A percentile compares a stretch with the other conserved stretches of the same genome.
Evolutionary conservation across 192 early-diverging fungal species (phyloP).

Genomic region (Dimargaris cristalligena): DNA sequence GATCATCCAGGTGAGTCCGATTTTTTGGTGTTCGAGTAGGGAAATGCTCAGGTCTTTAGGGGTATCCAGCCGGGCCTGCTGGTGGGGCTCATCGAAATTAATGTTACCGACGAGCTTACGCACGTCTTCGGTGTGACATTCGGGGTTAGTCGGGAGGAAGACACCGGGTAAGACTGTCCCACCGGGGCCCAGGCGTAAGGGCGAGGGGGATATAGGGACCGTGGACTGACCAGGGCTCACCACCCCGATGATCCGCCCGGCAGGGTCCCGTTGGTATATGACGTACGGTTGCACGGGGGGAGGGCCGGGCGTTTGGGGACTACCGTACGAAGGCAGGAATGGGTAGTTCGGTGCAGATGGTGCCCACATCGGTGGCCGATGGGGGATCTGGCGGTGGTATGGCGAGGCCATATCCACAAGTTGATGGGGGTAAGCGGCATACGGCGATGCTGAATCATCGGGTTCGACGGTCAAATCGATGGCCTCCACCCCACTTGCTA

Average conservation of each 20-base stretch:
- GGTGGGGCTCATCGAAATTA: not conserved
- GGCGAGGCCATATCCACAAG: not conserved
- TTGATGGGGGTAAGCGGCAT: not conserved
- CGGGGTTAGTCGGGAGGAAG: not conserved
- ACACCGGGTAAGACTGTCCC: not conserved
- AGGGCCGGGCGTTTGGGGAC: not conserved
- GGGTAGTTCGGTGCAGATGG: not conserved
- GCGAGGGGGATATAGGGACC: not conserved
- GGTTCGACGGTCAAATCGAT: not conserved
- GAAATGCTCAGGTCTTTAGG: constrained; percentile 27
- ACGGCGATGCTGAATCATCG: not conserved
- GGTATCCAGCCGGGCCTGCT: constrained; percentile 23
- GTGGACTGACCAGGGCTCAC: not conserved
- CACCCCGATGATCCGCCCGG: too few relatives aligned
- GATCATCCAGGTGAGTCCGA: constrained; percentile 39
- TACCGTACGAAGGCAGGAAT: not conserved
- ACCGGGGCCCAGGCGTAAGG: not conserved
- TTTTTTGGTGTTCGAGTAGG: constrained; percentile 39
- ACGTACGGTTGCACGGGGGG: too few relatives aligned
- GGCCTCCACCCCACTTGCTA: not conserved
- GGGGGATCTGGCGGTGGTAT: not conserved
- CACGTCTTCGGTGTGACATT: not conserved
- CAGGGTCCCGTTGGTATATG: too few relatives aligned
- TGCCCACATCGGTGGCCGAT: not conserved
- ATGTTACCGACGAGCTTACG: not conserved